Evolutionary conservation across 2,329 filamentous ascomycete genomes (phyloP), one percentile per base, ranked within the genome.

Genomic region (Colletotrichum tanaceti): DNA sequence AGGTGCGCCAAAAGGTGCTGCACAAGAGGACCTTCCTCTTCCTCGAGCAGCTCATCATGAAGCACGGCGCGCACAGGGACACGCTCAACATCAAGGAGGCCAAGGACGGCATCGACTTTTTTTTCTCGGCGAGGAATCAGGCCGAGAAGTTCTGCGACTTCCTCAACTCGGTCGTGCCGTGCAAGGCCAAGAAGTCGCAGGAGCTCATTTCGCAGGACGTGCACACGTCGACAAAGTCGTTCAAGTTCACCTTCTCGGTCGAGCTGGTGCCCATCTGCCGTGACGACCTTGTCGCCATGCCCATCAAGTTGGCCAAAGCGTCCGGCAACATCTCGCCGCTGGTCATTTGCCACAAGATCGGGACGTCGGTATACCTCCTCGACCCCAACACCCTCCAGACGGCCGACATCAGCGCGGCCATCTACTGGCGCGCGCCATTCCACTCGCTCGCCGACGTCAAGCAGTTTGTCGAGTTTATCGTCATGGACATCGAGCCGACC

Each of bases 71-170:
- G 4, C 94, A 97, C 79, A 88, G 89, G 72, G 94, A 99, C 73
- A 96, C 95, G 0, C 94, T 98, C 81, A 99, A 98, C 79, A 99
- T 99, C 82, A 98, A 97, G 78, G 96, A 99, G 81, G 92, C 93
- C 35, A 94, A 94, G 80, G 94, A 98, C 74, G 96, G 96, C 1
- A 90, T 99, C 68, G 96, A 99, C 78, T 99, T 99, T 79, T 99
- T 91, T 85, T 99, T 96, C 77, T 87, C 93, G 0, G 90, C 92
- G 67, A 87, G 93, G 75, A 99, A 98, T 76, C 92, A 97, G 74
- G 95, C 94, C 9, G 93, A 97, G 76, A 94, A 93, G 75, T 95
- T 97, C 78, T 89, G 97, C 70, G 94, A 98, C 79, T 97, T 98
- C 78, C 83, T 98, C 70, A 89, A 89, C 73, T 95, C 93, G 0